Evolutionary conservation across 2,329 filamentous ascomycete genomes (phyloP).

Genomic region (Volutella citrinella): DNA sequence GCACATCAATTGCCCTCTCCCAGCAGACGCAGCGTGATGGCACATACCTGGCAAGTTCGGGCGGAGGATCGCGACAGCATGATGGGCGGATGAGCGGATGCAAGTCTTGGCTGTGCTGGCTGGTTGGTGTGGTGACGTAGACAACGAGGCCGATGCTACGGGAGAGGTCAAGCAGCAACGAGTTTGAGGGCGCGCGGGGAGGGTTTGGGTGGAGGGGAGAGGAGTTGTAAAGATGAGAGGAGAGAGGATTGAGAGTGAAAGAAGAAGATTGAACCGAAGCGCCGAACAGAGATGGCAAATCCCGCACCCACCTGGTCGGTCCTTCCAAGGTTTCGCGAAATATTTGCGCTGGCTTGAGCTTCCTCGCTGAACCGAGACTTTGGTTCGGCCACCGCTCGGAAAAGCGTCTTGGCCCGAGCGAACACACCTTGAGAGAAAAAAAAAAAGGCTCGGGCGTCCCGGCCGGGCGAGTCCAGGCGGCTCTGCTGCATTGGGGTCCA

Average conservation of each 20-base stretch:
- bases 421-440: too few species aligned
- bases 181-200: conserved; percentile 4
- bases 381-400: conserved; percentile 22
- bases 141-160: not conserved
- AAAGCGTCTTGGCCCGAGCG: conserved; percentile 22
- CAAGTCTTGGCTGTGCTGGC: not conserved
- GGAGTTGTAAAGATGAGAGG: conserved; percentile 9
- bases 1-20: conserved; percentile 2
- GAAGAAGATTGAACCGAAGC: conserved; percentile 8
- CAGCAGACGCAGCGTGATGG: conserved; percentile 4
- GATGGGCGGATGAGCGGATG: conserved; percentile 24
- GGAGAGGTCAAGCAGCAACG: not conserved
- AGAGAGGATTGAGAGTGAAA: conserved; percentile 14
- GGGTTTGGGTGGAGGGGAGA: conserved; percentile 18
- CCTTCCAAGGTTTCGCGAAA: conserved; percentile 13
- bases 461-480: too few species aligned
- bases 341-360: conserved; percentile 3
- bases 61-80: conserved; percentile 60
- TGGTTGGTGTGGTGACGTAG: not conserved
- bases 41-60: conserved; percentile 56
- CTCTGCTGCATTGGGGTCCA: too few species aligned
- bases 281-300: conserved; percentile 18
- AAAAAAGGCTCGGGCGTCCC: too few species aligned
- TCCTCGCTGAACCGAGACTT: conserved; percentile 13
- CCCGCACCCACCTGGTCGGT: conserved; percentile 16